phyloP scores from a whole-genome alignment of 2,329 filamentous ascomycete genomes.

The Cordyceps tenuipes region DNA sequence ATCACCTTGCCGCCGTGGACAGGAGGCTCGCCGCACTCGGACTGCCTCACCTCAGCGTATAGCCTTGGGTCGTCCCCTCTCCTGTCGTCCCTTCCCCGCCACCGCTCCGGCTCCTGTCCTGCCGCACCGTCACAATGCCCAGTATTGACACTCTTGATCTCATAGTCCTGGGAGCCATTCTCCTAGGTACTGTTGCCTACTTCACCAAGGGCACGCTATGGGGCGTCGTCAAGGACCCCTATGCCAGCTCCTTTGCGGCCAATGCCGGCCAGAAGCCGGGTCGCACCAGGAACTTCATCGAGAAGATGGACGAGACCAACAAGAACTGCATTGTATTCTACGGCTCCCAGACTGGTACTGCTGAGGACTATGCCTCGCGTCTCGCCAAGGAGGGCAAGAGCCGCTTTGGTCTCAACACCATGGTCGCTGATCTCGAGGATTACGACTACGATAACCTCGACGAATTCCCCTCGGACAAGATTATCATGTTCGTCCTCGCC shows the following conservation, averaged over 20 bases:
- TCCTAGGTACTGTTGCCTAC: constrained; percentile 84
- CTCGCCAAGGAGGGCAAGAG: constrained; percentile 96
- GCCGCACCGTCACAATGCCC: constrained; percentile 56
- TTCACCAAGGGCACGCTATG: constrained; percentile 97
- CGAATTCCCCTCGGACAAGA: constrained; percentile 76
- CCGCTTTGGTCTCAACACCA: constrained; percentile 90
- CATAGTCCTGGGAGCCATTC: constrained; percentile 75
- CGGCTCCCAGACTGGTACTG: constrained; percentile 95
- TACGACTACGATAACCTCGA: constrained; percentile 96
- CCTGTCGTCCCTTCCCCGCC: not conserved
- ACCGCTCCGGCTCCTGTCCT: not conserved
- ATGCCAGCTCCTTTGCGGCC: constrained; percentile 65
- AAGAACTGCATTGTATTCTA: constrained; percentile 99
- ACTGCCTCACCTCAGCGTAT: not conserved
- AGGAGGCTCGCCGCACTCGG: constrained; percentile 1
- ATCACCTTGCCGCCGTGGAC: not conserved
- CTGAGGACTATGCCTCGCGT: constrained; percentile 94
- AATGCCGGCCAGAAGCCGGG: constrained; percentile 66
- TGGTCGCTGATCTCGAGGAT: constrained; percentile 96
- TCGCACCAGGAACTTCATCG: constrained; percentile 83
- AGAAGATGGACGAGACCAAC: constrained; percentile 90
- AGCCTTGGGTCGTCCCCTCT: not conserved
- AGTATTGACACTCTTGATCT: constrained; percentile 95
- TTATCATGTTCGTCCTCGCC: constrained; percentile 90
- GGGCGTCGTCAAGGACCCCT: constrained; percentile 82